Base-by-base conservation (phyloP, 345 rosid species). In the Eucalyptus sp. region DNA sequence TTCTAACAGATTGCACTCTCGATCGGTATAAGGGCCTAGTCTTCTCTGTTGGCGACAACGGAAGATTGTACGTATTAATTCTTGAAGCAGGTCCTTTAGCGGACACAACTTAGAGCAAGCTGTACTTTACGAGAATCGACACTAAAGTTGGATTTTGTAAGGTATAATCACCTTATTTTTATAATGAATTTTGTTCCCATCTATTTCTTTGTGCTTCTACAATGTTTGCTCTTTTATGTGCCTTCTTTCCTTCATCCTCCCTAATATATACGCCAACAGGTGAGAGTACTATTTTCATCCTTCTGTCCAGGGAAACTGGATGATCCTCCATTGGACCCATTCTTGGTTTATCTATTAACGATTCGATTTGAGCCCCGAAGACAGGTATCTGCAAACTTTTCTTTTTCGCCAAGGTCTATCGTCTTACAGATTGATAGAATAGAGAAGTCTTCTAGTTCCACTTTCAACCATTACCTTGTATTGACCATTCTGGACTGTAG, bases 41-140 rank as follows among this genome's bases (percentile, higher is more conserved):
- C 84, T 94, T 98, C 49, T 98, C 99, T 64, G 95, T 96, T 90
- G 99, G 99, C 86, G 98, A 99, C 88, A 98, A 98, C 86, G 99
- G 99, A 90, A 95, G 99, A 92, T 94, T 98, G 4, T 98, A 95
- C 89, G 94, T 96, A 86, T 90, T 98, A 86, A 96, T 96, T 91
- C 98, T 98, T 92, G 98, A 96, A 94, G 97, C 99, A 87, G 99
- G 98, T 90, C 99, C 99, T 89, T 94, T 95, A 25, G 96, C 94
- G 7, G 97, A 96, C 91, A 95, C 93, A 91, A 93, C 95, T 87
- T 97, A 94, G 91, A 97, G 98, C 95, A 95, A 95, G 92, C 91
- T 94, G 88, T 96, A 96, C 90, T 96, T 97, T 91, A 92, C 97
- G 33, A 95, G 99, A 91, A 92, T 97, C 81, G 94, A 87, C 92